These are phyloP conservation scores for Dioszegia crocea DNA, from an alignment of 768 basidiomycete genomes.

Conservation along the genomic window DNA sequence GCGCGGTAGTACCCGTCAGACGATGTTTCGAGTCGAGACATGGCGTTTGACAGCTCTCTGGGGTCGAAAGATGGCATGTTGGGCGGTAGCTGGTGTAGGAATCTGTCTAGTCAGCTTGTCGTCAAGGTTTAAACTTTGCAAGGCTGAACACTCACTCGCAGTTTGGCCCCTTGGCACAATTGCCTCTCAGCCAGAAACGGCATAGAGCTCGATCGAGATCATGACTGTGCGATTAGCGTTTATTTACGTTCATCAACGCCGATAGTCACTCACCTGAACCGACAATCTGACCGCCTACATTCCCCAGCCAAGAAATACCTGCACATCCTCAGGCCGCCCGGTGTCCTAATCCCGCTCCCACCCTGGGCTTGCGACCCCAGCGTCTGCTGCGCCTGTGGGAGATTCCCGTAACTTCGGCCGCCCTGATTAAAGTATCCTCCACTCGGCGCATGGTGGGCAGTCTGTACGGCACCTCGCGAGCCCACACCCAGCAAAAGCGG, in stretches of 20 bases:
- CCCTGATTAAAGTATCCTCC: slow-evolving; percentile 45
- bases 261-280: slow-evolving; percentile 71
- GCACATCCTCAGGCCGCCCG: slow-evolving; percentile 62
- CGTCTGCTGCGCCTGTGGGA: not conserved
- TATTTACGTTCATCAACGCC: not conserved
- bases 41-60: slow-evolving; percentile 38
- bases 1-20: slow-evolving; percentile 40
- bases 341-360: slow-evolving; percentile 41
- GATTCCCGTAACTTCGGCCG: slow-evolving; percentile 19
- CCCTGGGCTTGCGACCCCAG: not conserved
- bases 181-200: slow-evolving; percentile 96
- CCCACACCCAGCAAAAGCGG: slow-evolving; percentile 36
- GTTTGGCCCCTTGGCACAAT: slow-evolving; percentile 90
- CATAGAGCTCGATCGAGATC: slow-evolving; percentile 90
- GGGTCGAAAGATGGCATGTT: slow-evolving; percentile 61
- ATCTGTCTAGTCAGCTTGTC: slow-evolving; percentile 47
- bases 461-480: slow-evolving; percentile 27
- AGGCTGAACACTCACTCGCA: slow-evolving; percentile 60
- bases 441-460: slow-evolving; percentile 37
- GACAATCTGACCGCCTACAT: slow-evolving; percentile 90
- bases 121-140: not conserved
- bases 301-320: slow-evolving; percentile 95
- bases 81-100: slow-evolving; percentile 83
- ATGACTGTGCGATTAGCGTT: slow-evolving; percentile 62
- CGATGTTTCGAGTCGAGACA: slow-evolving; percentile 46